Evolutionary conservation across 2,329 filamentous ascomycete genomes (phyloP), one percentile per base, ranked within the genome.

Genomic region (Fusarium marasasianum): DNA sequence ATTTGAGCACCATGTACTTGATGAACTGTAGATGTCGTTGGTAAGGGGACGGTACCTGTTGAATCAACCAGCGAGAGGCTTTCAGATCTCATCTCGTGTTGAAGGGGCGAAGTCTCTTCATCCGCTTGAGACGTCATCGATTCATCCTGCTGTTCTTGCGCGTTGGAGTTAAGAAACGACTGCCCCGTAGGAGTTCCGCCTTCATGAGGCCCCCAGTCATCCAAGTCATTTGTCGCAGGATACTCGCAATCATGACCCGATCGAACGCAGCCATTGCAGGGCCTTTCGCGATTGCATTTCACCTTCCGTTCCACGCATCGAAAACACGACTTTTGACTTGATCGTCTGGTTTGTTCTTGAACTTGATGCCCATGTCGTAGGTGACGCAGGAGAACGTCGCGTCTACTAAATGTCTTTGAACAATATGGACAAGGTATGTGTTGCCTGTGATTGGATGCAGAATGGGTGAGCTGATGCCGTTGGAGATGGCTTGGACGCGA

Each of bases 401-500:
- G 60, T 15, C 60, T 40, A 3, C 53, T 63, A 2, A 63, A 63
- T 4, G 40, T 45, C 5, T 63, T 63, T 24, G 37, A 11, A 5
- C 60, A 63, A 5, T 45, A 56, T 1, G 53, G 33, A 6, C 60
- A 63, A 5, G 60, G 41, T 6, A 63, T 44, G 3, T 31, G 22
- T 2, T 63, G 24, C 8, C 54, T 43, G 4, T 59, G 17, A 17
- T 29, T 33, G 10, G 53, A 47, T 24, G 51, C n/a, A n/a, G 26
- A 14, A 12, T 63, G 60, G 3, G 60, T 63, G 40, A 63, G 53
- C 26, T 63, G 51, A 40, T 63, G 60, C 2, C 60, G 60, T 22
- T 41, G 40, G 17, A 63, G 53, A 24, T 63, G 60, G 18, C 60
- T 63, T 3, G 60, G 60, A 9, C 60, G 60, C n/a, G 53, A 63